These are phyloP conservation scores for Pogostemon cablin DNA, from an alignment of 257 asterid species.

Conservation along the genomic window DNA sequence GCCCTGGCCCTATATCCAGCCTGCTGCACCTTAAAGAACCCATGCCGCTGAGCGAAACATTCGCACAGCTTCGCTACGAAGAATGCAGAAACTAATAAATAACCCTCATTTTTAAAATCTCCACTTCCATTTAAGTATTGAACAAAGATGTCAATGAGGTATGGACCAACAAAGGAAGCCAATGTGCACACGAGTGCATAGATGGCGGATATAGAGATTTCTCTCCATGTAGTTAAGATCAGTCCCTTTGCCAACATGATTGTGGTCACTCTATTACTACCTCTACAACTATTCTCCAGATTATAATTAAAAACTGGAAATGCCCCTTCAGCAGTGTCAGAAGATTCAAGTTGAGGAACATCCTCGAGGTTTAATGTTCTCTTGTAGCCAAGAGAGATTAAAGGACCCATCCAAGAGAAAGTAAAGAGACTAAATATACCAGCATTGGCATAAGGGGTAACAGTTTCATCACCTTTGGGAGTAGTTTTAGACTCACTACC, in stretches of 20 bases:
- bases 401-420: conserved; percentile 79
- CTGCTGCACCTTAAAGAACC: conserved; percentile 73
- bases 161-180: conserved; percentile 76
- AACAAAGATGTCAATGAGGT: conserved; percentile 74
- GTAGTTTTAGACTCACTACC: conserved; percentile 38
- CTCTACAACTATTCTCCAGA: conserved; percentile 49
- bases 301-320: conserved; percentile 55
- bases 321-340: conserved; percentile 62
- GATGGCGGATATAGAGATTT: conserved; percentile 51
- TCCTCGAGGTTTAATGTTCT: conserved; percentile 81
- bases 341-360: conserved; percentile 70
- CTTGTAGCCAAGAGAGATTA: conserved; percentile 65
- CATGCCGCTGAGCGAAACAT: conserved; percentile 72
- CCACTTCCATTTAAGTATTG: conserved; percentile 65
- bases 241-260: conserved; percentile 74
- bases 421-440: conserved; percentile 58
- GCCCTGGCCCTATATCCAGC: conserved; percentile 83
- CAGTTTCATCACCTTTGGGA: conserved; percentile 58
- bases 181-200: conserved; percentile 50
- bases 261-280: conserved; percentile 50
- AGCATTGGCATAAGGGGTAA: conserved; percentile 77
- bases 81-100: conserved; percentile 56
- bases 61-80: conserved; percentile 69
- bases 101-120: conserved; percentile 59
- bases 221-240: conserved; percentile 56